Evolutionary conservation across 441 rosid genomes (phyloP).

Genomic region (Croton laevigatus): DNA sequence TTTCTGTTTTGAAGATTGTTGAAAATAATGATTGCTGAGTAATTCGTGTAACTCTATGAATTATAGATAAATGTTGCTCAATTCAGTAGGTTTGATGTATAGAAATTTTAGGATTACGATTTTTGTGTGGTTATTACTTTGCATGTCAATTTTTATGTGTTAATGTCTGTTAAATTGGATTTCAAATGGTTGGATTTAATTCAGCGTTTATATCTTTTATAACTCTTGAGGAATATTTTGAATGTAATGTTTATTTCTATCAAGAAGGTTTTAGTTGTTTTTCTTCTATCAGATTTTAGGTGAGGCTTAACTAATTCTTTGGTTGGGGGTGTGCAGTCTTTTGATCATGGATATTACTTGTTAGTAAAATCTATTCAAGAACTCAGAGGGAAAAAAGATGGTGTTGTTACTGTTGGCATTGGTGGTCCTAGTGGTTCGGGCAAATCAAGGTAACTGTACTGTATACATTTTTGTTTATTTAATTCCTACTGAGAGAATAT

Average conservation of each 20-base stretch:
- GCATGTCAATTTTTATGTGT: not conserved
- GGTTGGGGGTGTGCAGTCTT: conserved; percentile 54
- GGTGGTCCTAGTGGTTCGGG: conserved; percentile 99
- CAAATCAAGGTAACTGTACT: conserved; percentile 68
- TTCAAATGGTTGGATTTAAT: not conserved
- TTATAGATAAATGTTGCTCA: not conserved
- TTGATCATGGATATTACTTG: conserved; percentile 86
- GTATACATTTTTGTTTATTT: conserved; percentile 6
- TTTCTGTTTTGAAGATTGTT: conserved; percentile 7
- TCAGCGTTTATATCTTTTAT: not conserved
- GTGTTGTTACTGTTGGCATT: conserved; percentile 84
- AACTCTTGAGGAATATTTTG: not conserved
- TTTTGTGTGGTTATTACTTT: not conserved
- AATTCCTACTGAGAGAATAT: conserved; percentile 7
- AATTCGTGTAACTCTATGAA: not conserved
- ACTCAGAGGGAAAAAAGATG: conserved; percentile 84
- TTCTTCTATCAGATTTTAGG: not conserved
- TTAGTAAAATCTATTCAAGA: conserved; percentile 94
- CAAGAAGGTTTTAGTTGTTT: not conserved
- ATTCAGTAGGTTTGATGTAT: not conserved
- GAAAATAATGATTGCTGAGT: not conserved
- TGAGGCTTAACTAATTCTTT: conserved; percentile 17
- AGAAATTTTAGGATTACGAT: not conserved
- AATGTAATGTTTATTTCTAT: not conserved
- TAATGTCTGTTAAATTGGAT: not conserved